These are phyloP conservation scores for Fusarium vanettenii DNA, from an alignment of 2,329 filamentous ascomycete species.

Conservation along the genomic window DNA sequence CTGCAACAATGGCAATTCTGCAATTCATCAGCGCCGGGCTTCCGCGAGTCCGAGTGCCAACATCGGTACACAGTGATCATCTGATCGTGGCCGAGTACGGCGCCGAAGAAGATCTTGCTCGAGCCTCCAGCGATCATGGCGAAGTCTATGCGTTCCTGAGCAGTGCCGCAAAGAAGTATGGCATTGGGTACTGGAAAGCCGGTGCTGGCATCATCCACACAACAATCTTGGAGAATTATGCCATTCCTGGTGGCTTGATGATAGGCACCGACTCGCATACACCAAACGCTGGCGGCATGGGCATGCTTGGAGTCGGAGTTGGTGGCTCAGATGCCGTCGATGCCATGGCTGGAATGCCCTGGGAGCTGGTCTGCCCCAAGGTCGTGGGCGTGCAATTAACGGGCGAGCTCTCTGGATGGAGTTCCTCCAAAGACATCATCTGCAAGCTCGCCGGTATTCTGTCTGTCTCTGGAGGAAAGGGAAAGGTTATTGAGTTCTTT, in stretches of 20 bases:
- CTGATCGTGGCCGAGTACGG: conserved; percentile 45
- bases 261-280: conserved; percentile 53
- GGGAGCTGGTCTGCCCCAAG: conserved; percentile 49
- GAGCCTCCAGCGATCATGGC: conserved; percentile 4
- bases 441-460: conserved; percentile 50
- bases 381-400: conserved; percentile 47
- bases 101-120: conserved; percentile 1
- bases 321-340: conserved; percentile 61
- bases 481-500: conserved; percentile 51
- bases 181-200: conserved; percentile 55
- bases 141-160: conserved; percentile 54
- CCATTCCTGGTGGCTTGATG: conserved; percentile 49
- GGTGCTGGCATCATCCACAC: conserved; percentile 53
- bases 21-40: conserved; percentile 56
- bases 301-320: conserved; percentile 54
- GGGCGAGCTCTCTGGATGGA: conserved; percentile 47
- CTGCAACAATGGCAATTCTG: conserved; percentile 55
- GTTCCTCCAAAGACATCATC: conserved; percentile 51
- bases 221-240: conserved; percentile 55
- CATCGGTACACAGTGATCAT: conserved; percentile 55
- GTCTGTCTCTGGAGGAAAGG: conserved; percentile 49
- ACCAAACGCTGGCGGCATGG: conserved; percentile 51
- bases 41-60: conserved; percentile 51
- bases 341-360: conserved; percentile 48
- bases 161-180: conserved; percentile 57